Conservation (phyloP, 78 protist species). For the Dictyostelium citrinum region DNA sequence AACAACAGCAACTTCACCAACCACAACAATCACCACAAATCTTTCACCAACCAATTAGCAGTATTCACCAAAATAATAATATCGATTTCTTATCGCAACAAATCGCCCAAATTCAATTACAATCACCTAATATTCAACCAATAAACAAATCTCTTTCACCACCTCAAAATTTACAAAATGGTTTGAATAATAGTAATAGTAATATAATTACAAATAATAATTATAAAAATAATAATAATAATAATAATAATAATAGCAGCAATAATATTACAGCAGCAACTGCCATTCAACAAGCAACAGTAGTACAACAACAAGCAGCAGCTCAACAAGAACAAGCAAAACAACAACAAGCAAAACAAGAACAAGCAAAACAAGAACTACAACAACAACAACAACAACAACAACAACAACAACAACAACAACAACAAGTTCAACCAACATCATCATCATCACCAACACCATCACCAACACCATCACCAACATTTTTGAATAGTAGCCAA, state of each 20-base stretch:
- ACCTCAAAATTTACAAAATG: not conserved
- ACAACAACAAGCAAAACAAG: not conserved
- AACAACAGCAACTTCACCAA: conserved; percentile 20
- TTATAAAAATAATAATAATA: not conserved
- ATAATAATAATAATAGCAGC: too few species aligned
- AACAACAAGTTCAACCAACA: not conserved
- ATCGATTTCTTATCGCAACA: conserved; percentile 7
- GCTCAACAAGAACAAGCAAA: not conserved
- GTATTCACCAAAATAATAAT: not conserved
- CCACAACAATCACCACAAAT: not conserved
- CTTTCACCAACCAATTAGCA: not conserved
- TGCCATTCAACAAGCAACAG: not conserved
- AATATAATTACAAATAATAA: not conserved
- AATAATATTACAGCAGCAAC: not conserved
- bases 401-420: not conserved
- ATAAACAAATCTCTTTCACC: not conserved
- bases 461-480: conserved; percentile 13
- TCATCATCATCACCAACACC: not conserved
- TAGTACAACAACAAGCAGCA: not conserved
- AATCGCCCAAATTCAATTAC: not conserved
- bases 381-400: not conserved
- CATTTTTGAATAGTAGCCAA: not conserved
- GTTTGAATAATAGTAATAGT: not conserved
- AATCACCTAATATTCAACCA: conserved; percentile 13
- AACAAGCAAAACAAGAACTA: not conserved